Evolutionary conservation across 140 eudicot species (phyloP).

Genomic region (Bidens hawaiensis): DNA sequence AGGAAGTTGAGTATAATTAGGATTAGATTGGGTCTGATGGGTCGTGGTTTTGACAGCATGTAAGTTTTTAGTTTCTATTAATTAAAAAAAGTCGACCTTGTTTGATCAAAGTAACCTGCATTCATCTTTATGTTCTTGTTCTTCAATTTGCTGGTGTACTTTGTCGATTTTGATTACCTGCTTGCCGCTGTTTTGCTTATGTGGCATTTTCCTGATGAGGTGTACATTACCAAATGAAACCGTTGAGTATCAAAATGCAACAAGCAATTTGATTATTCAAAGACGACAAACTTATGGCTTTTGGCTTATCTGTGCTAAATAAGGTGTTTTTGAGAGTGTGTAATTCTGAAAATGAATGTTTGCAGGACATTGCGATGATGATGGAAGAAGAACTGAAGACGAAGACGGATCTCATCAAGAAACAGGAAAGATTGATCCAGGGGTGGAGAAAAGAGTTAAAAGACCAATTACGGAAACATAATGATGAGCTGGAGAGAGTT

Average conservation of each 20-base stretch:
- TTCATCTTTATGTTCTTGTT: too few relatives aligned
- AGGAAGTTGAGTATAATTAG: too few relatives aligned
- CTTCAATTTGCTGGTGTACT: too few relatives aligned
- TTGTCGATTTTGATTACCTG: not conserved
- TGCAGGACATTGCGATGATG: conserved; percentile 71
- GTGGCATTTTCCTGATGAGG: not conserved
- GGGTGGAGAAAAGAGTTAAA: conserved; percentile 81
- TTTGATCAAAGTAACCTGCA: too few relatives aligned
- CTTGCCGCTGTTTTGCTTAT: not conserved
- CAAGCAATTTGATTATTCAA: not conserved
- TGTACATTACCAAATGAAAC: not conserved
- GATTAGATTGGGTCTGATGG: too few relatives aligned
- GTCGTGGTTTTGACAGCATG: too few relatives aligned
- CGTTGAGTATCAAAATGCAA: not conserved
- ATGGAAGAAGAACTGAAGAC: conserved; percentile 86
- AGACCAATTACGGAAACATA: conserved; percentile 79
- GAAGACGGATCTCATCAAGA: conserved; percentile 60
- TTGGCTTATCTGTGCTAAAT: not conserved
- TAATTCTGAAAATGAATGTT: not conserved
- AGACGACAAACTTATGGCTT: not conserved
- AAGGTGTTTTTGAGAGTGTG: too few relatives aligned
- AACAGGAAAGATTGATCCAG: conserved; percentile 74
- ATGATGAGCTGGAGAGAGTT: conserved; percentile 59
- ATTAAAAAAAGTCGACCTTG: too few relatives aligned
- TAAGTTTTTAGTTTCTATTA: too few relatives aligned